Evolutionary conservation across 768 basidiomycete species (phyloP).

Genomic region (Suillus ampliporus): DNA sequence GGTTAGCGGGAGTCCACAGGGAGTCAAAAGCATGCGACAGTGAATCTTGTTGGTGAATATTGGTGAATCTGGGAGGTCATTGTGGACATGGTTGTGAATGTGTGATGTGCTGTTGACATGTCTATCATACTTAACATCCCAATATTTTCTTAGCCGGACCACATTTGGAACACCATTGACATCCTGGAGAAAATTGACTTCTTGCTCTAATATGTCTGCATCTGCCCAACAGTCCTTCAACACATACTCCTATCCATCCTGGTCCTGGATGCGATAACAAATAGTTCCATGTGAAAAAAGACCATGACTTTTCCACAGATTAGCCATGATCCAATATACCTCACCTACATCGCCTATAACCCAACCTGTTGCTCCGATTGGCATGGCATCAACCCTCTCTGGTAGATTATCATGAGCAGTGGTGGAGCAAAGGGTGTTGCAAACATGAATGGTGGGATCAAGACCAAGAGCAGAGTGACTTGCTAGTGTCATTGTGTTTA

Average conservation of each 20-base stretch:
- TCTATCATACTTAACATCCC: not conserved
- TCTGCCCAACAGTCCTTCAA: conserved; percentile 2
- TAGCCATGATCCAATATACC: not conserved
- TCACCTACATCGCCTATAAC: not conserved
- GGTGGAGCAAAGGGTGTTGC: not conserved
- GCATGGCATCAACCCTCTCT: not conserved
- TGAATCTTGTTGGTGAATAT: not conserved
- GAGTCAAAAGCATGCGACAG: not conserved
- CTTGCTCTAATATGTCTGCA: accelerated
- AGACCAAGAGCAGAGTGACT: not conserved
- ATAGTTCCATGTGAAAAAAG: not conserved
- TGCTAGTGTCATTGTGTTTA: not conserved
- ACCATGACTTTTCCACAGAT: not conserved
- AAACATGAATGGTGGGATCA: conserved; percentile 1
- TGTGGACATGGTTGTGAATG: not conserved
- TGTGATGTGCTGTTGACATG: not conserved
- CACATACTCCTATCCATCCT: no score
- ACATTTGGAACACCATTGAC: not conserved
- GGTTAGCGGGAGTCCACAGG: not conserved
- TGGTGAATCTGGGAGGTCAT: not conserved
- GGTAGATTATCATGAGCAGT: not conserved
- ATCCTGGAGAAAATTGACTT: not conserved
- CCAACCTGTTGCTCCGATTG: not conserved
- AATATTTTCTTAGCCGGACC: not conserved
- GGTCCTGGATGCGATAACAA: not conserved